Evolutionary conservation across 2,329 filamentous ascomycete genomes (phyloP), one percentile per base, ranked within the genome.

Genomic region (Colletotrichum eremochloae): DNA sequence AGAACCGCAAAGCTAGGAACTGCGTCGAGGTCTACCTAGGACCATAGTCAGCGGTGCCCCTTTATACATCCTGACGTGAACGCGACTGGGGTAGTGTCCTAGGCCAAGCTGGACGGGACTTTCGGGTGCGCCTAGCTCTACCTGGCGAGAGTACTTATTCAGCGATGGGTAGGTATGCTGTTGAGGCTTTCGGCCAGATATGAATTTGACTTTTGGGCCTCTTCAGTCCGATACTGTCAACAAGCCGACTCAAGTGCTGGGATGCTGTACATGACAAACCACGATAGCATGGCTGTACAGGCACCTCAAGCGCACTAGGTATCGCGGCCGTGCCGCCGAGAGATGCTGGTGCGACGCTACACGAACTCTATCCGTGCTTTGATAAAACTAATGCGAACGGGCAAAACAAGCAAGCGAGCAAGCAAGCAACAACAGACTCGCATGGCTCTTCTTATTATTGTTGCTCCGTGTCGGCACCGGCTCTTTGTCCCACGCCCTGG

Each of bases 361-460:
- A 42, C 64, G 57, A 68, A 63, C 68, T 38, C 15, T 58, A 68
- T 63, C 58, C n/a, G 38, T 63, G 64, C 36, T 48, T 44, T 44
- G 15, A 53, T 33, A 33, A 55, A 33, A 63, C 24, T 40, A 46
- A 46, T n/a, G 44, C 44, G 14, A 48, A 48, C n/a, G 20, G 46
- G 46, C 20, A 48, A 29, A 31, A 58, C 9, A 33, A n/a, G 11
- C 46, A 29, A 29, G 24, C 60, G 11, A 38, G 7, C 14, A 29
- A 36, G 31, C n/a, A 38, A 31, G 42, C 40, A 15, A 20, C 44
- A 36, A 48, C 60, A 20, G 18, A 38, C 8, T 12, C 36, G 15
- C 14, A 31, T 24, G 15, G 14, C 5, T 3, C n/a, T 46, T 46
- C 20, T 46, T 46, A n/a, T 46, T n/a, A 20, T n/a, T 46, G 6